A percentile compares a stretch with the other conserved stretches of the same genome.
Evolutionary conservation across 2,329 filamentous ascomycete genomes (phyloP).

Genomic region (Fusarium keratoplasticum): DNA sequence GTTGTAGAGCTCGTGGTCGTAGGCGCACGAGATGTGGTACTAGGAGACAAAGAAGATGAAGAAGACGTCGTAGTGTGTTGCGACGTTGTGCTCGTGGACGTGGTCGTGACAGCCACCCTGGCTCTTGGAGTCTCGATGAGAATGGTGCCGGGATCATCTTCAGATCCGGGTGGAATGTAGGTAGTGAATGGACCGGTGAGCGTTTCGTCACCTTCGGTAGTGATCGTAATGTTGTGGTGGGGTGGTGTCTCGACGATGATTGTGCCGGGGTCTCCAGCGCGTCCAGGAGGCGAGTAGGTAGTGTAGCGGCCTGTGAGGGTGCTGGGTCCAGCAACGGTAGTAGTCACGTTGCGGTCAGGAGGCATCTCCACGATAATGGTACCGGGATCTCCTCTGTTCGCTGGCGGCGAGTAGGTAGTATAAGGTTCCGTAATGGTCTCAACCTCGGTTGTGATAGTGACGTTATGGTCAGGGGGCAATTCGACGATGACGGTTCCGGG

Average conservation of each 20-base stretch:
- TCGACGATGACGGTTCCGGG: constrained; percentile 16
- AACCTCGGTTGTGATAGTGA: constrained; percentile 6
- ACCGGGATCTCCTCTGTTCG: constrained; percentile 11
- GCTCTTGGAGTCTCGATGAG: constrained; percentile 24
- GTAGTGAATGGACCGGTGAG: constrained; percentile 23
- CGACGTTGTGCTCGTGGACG: neutral
- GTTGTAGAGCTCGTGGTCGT: neutral
- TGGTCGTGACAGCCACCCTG: neutral
- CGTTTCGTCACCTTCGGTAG: constrained; percentile 14
- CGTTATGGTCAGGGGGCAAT: neutral
- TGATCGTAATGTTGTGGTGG: constrained; percentile 13
- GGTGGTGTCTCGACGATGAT: constrained; percentile 6
- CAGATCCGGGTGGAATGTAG: constrained; percentile 6
- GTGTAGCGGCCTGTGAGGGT: constrained; percentile 6
- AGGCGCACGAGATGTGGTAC: constrained; percentile 2
- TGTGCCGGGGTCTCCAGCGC: constrained; percentile 13
- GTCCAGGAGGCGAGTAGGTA: neutral
- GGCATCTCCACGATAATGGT: constrained; percentile 20
- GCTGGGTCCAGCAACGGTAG: neutral
- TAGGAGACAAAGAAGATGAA: neutral
- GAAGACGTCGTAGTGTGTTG: neutral
- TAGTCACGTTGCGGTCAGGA: constrained; percentile 12
- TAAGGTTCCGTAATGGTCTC: constrained; percentile 1
- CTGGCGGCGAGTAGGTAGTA: constrained; percentile 5
- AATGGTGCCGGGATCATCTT: constrained; percentile 23